phyloP scores from a whole-genome alignment of 1,139 yeast species.

The Hyphopichia buzzinii region DNA sequence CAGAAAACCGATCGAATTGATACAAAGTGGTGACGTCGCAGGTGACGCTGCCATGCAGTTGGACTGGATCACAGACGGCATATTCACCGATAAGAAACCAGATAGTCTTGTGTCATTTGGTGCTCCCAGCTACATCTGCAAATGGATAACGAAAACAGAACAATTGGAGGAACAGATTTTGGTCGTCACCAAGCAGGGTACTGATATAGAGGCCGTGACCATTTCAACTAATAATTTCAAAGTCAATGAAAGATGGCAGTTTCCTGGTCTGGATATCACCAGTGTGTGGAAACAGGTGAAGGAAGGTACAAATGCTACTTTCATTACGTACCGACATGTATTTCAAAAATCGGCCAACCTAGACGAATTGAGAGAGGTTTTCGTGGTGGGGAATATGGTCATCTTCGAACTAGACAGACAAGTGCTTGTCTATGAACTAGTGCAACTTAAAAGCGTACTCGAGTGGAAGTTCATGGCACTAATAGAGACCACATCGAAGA shows the following conservation, averaged over 20 bases:
- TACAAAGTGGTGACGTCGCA: constrained; percentile 9
- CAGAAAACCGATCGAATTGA: constrained; percentile 9
- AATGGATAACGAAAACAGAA: constrained; percentile 6
- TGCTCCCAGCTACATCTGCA: constrained; percentile 6
- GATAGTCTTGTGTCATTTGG: constrained; percentile 6
- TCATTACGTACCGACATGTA: not conserved
- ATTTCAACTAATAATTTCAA: constrained; percentile 19
- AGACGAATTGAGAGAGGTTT: not conserved
- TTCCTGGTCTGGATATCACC: not conserved
- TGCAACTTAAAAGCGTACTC: constrained; percentile 1
- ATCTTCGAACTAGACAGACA: constrained; percentile 11
- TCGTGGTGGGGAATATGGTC: not conserved
- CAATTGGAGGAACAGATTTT: constrained; percentile 14
- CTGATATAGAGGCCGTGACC: constrained; percentile 13
- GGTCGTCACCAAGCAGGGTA: constrained; percentile 11
- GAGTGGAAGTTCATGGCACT: constrained; percentile 3
- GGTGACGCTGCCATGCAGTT: constrained; percentile 20
- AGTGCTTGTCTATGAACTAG: constrained; percentile 10
- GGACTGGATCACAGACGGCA: constrained; percentile 17
- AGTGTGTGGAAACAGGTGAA: constrained; percentile 6
- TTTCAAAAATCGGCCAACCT: not conserved
- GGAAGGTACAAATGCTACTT: not conserved
- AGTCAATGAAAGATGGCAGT: constrained; percentile 9
- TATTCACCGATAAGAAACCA: constrained; percentile 7
- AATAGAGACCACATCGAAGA: constrained; percentile 1